Base-by-base conservation (phyloP, 345 rosid species). In the Combretum micranthum region DNA sequence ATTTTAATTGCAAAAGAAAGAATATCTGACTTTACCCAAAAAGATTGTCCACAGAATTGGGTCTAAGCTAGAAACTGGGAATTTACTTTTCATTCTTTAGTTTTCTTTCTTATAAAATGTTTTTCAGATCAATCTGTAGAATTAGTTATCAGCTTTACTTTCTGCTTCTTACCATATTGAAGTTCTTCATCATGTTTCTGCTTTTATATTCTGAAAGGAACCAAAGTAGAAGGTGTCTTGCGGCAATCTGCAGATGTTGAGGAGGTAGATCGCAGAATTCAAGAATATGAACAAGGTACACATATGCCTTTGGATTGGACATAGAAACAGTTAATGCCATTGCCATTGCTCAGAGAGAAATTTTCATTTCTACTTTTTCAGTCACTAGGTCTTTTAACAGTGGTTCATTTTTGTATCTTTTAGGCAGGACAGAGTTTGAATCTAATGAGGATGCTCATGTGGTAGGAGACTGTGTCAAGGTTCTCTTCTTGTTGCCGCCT, bases 191-290 rank as follows among this genome's bases (percentile, higher is more conserved):
- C 8, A 5, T 32, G 39, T 32, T 32, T 6, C 39, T 5, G 8
- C 44, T 22, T 23, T 32, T 37, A 6, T 69, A 71, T 73, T 72
- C 54, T 47, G 25, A 22, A 74, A 93, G 99, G 99, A 75, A 77
- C 73, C 42, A 87, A 79, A 64, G 83, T 85, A 52, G 99, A 89
- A 73, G 99, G 99, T 50, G 83, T 93, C 62, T 71, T 93, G 70
- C 75, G 99, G 59, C 99, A 86, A 63, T 69, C 97, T 55, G 99
- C 99, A n/a, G 99, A 89, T 71, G 97, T 93, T 59, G 99, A 93
- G 79, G 97, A 89, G 82, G 99, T 93, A 49, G 94, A 93, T 57
- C 82, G 63, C 49, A 87, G 97, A 78, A 94, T 89, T 72, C 90
- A 83, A 73, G 96, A 86, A 74, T 93, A 93, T 65, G 99, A 93